A percentile compares a stretch with the other conserved stretches of the same genome.
Evolutionary conservation across 257 asterid species (phyloP).

Genomic region (Coffea eugenioides): DNA sequence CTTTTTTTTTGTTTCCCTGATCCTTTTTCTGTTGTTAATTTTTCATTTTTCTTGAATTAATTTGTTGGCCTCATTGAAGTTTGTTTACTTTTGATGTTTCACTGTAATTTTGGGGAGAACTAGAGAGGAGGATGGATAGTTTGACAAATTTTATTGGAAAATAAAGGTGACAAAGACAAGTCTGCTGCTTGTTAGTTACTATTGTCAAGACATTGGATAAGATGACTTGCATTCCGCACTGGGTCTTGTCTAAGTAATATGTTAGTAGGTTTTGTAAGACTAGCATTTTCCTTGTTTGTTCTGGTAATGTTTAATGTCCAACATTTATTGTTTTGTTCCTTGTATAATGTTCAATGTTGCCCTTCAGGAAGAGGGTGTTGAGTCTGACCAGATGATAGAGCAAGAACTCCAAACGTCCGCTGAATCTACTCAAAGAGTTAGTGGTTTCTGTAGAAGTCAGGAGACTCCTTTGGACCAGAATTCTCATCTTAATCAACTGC

Average conservation of each 20-base stretch:
- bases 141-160: not conserved
- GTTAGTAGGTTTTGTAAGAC: not conserved
- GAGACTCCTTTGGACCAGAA: conserved; percentile 27
- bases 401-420: conserved; percentile 16
- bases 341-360: conserved; percentile 5
- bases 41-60: not conserved
- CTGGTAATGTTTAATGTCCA: not conserved
- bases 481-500: conserved; percentile 30
- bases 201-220: not conserved
- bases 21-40: not conserved
- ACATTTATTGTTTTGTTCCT: not conserved
- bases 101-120: not conserved
- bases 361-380: conserved; percentile 44
- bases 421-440: conserved; percentile 23
- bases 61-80: not conserved
- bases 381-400: conserved; percentile 27
- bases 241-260: not conserved
- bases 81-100: not conserved
- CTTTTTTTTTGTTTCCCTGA: not conserved
- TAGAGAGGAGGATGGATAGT: not conserved
- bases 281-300: not conserved
- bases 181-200: not conserved
- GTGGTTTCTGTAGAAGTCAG: conserved; percentile 30
- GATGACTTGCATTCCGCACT: not conserved
- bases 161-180: not conserved